Base-by-base conservation (phyloP, 129 eudicot species). In the Lactuca saligna region DNA sequence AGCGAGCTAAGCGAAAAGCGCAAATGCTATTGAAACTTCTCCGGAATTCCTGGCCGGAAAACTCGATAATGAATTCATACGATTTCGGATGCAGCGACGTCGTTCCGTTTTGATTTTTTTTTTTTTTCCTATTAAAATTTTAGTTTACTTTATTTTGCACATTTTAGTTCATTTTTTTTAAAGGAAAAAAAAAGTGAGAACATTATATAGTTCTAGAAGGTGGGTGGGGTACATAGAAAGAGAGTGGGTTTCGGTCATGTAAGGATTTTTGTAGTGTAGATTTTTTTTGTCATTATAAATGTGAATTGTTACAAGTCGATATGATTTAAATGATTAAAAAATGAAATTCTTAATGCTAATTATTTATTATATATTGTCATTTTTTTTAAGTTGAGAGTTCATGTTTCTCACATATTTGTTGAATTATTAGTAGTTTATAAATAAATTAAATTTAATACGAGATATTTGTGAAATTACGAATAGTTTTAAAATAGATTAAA, bases 1-100 rank as follows among this genome's bases (percentile, higher is more conserved):
- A 82, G 58, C 75, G 98, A 31, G 98, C 88, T 3, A 93, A 93
- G 68, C 67, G 95, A 17, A 93, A 93, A 66, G 98, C 98, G 64
- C 96, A 89, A 70, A 89, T 80, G 97, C 79, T 93, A 54, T 68
- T 93, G 88, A 93, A 89, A 70, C 66, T 84, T 69, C 79, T 93
- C 17, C 76, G 95, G 68, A 82, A 87, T 76, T 93, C 92, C 54
- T 93, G 98, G 97, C 97, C 98, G 60, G 83, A 85, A 11, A 84
- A 86, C 5, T 84, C 89, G 5, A 9, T 81, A n/a, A 84, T 65
- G 15, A 83, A 89, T 68, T 79, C 96, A 2, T 86, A 83, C 67
- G 91, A 82, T 63, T 85, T 73, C 51, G 87, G 61, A 0, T 84
- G 98, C 81, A 93, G 90, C 90, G 95, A 89, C 90, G 96, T 89